Evolutionary conservation across 2,329 filamentous ascomycete species (phyloP), one percentile per base, ranked within the genome.

Genomic region (Diaporthe ampelina): DNA sequence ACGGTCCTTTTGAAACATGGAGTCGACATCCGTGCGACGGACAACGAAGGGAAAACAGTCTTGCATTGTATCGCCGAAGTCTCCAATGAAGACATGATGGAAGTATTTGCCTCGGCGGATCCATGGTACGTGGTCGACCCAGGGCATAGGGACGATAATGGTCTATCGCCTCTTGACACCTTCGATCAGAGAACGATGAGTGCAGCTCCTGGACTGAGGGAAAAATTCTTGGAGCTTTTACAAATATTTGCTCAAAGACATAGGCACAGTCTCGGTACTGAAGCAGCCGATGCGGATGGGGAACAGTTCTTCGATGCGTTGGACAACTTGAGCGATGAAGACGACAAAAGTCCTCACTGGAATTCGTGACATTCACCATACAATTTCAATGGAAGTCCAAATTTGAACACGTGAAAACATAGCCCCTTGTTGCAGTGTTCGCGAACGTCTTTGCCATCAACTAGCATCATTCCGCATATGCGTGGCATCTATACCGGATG

Each of bases 251-350:
- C 48, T 8, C 19, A 68, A 19, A 68, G 63, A 37, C 26, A 54
- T 11, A 40, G 17, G 21, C 45, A 24, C n/a, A 37, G 48, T 54
- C n/a, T 54, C 32, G 5, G 15, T 9, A 17, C 37, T 29, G 63
- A 68, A 45, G 48, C 40, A 19, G 63, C 52, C 13, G 48, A 52
- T 17, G 63, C n/a, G 13, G 48, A 45, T 21, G 32, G n/a, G 9
- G 63, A 68, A n/a, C 29, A 40, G 48, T 68, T 68, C n/a, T 68
- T 68, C 29, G 63, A 68, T 26, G 63, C 63, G 21, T 68, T 50
- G 26, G 63, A 68, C 8, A 40, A 40, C 29, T 68, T 32, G 63
- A 32, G 26, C 1, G 63, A 54, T n/a, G 32, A 13, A 68, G 15
- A 5, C 32, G 35, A 54, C 4, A 11, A 13, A 5, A n/a, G 29